Percentiles rank a stretch among this genome's conserved stretches.
Evolutionary conservation across 129 eudicot genomes (phyloP).

Genomic region (Gnaphalium uliginosum): DNA sequence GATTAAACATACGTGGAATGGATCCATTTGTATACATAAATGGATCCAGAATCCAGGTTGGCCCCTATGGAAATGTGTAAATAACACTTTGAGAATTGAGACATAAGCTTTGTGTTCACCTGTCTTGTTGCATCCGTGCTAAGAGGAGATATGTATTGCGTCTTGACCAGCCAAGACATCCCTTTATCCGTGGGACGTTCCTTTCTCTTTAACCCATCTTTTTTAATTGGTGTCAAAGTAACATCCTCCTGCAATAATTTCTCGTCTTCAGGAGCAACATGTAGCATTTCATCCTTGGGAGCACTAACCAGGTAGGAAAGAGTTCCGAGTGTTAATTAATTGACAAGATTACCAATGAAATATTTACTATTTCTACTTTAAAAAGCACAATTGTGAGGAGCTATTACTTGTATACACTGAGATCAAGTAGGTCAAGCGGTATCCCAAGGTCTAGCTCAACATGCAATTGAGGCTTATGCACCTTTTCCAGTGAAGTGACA

Average conservation of each 20-base stretch:
- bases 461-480: slow-evolving; percentile 86
- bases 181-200: slow-evolving; percentile 95
- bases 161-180: slow-evolving; percentile 94
- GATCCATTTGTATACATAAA: slow-evolving; percentile 4
- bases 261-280: slow-evolving; percentile 86
- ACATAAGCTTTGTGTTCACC: slow-evolving; percentile 40
- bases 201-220: slow-evolving; percentile 75
- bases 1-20: background rate
- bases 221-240: slow-evolving; percentile 68
- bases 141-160: slow-evolving; percentile 91
- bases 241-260: slow-evolving; percentile 75
- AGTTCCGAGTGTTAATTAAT: background rate
- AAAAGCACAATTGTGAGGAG: background rate
- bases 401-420: slow-evolving; percentile 90
- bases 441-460: slow-evolving; percentile 97
- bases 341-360: slow-evolving; percentile 8
- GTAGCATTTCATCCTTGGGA: slow-evolving; percentile 52
- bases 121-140: slow-evolving; percentile 81
- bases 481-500: slow-evolving; percentile 74
- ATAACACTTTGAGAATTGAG: slow-evolving; percentile 15
- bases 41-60: slow-evolving; percentile 12
- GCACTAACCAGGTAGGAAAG: slow-evolving; percentile 50
- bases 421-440: slow-evolving; percentile 95
- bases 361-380: background rate
- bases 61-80: slow-evolving; percentile 3